These are phyloP conservation scores for Nakaseomyces nivariensis DNA, from an alignment of 1,139 yeast species.

Conservation along the genomic window DNA sequence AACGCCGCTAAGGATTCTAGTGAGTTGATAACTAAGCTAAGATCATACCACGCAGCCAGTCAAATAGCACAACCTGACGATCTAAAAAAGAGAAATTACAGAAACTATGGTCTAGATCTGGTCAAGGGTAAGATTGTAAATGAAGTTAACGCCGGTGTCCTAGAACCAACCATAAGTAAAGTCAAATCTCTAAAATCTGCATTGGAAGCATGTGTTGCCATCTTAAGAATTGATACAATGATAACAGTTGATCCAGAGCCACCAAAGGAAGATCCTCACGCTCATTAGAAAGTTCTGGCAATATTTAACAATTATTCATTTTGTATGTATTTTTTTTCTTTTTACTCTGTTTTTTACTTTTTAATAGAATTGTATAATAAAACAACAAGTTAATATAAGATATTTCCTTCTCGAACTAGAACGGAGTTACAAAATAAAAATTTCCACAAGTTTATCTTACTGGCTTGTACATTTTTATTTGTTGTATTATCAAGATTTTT, in stretches of 20 bases:
- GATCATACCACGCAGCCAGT: conserved; percentile 94
- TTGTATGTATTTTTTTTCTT: no score
- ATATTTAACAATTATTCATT: no score
- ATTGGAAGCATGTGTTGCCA: conserved; percentile 95
- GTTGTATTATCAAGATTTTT: no score
- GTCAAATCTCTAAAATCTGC: conserved; percentile 90
- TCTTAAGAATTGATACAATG: conserved; percentile 96
- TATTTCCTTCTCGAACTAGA: no score
- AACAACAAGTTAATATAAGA: no score
- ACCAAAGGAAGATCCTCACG: conserved; percentile 81
- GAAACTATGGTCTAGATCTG: conserved; percentile 85
- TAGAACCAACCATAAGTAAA: conserved; percentile 92
- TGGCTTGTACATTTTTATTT: no score
- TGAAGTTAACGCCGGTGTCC: conserved; percentile 72
- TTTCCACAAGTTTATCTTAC: no score
- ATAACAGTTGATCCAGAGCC: conserved; percentile 96
- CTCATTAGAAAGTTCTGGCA: conserved; percentile 30
- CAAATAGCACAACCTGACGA: conserved; percentile 81
- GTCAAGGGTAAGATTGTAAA: conserved; percentile 87
- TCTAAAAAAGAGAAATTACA: conserved; percentile 71
- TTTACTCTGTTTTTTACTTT: no score
- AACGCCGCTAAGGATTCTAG: conserved; percentile 97
- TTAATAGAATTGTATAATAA: no score
- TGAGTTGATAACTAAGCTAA: conserved; percentile 85
- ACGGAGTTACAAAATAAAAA: no score